Evolutionary conservation across 2,329 filamentous ascomycete species (phyloP).

Genomic region (Hypoxylon sp.): DNA sequence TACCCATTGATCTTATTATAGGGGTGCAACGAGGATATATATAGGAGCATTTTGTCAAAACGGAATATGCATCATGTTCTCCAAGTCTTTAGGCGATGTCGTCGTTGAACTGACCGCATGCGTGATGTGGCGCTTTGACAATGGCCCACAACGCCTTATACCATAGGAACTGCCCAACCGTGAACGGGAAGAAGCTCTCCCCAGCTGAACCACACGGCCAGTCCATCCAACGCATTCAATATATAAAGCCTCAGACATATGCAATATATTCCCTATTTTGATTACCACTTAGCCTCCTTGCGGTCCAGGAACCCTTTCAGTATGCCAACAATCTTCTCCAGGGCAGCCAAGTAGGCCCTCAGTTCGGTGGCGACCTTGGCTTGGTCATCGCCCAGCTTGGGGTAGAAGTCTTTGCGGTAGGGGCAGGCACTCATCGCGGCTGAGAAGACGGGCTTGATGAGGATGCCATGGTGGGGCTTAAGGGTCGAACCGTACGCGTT

Average conservation of each 20-base stretch:
- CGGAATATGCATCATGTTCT: background rate
- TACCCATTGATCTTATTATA: background rate
- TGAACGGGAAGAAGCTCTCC: conserved; percentile 5
- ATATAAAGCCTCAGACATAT: background rate
- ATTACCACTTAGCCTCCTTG: conserved; percentile 72
- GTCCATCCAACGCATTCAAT: background rate
- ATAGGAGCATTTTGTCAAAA: background rate
- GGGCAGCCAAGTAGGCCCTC: conserved; percentile 78
- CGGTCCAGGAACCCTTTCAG: conserved; percentile 72
- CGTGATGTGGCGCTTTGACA: conserved; percentile 1
- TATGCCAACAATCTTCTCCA: conserved; percentile 85
- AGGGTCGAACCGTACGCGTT: conserved; percentile 87
- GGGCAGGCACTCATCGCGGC: conserved; percentile 94
- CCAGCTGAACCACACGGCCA: background rate
- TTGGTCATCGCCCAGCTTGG: conserved; percentile 81
- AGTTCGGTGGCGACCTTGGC: conserved; percentile 75
- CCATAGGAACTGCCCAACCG: background rate
- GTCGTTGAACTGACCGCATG: background rate
- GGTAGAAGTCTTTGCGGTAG: conserved; percentile 94
- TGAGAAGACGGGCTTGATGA: conserved; percentile 92
- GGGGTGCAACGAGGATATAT: background rate
- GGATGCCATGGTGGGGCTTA: conserved; percentile 90
- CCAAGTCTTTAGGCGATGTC: background rate
- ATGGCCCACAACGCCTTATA: background rate
- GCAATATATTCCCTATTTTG: conserved; percentile 1